Percentiles rank a stretch among this genome's conserved stretches.
Evolutionary conservation across 768 basidiomycete species (phyloP).

Genomic region (Mycena vulgaris): DNA sequence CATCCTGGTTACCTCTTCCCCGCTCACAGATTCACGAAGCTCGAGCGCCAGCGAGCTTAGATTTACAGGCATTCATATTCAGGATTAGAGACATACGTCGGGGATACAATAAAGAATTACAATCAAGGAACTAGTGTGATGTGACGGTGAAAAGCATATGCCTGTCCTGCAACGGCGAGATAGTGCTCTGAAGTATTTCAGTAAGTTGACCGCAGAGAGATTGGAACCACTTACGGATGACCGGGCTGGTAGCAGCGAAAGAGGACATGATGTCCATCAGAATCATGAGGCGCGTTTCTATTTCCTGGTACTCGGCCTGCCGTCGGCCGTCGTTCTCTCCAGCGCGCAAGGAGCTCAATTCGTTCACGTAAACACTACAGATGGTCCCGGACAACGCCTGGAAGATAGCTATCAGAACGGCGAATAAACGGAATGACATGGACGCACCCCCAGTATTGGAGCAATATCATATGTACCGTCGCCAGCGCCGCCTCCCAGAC

Average conservation of each 20-base stretch:
- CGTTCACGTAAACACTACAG: neutral
- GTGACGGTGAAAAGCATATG: too few relatives aligned
- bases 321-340: neutral
- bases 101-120: too few relatives aligned
- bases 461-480: too few relatives aligned
- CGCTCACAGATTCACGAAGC: too few relatives aligned
- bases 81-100: too few relatives aligned
- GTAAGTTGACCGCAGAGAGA: neutral
- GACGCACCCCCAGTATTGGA: neutral
- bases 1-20: too few relatives aligned
- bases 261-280: conserved; percentile 3
- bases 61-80: too few relatives aligned
- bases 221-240: neutral
- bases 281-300: neutral
- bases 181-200: neutral
- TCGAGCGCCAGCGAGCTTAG: too few relatives aligned
- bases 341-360: neutral
- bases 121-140: too few relatives aligned
- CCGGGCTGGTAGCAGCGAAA: neutral
- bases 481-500: neutral
- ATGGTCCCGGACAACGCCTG: neutral
- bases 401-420: neutral
- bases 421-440: too few relatives aligned
- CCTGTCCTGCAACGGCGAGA: neutral
- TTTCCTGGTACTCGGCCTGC: conserved; percentile 1